phyloP scores from a whole-genome alignment of 176 grass and related monocot genomes.

The Ampelocalamus luodianensis region DNA sequence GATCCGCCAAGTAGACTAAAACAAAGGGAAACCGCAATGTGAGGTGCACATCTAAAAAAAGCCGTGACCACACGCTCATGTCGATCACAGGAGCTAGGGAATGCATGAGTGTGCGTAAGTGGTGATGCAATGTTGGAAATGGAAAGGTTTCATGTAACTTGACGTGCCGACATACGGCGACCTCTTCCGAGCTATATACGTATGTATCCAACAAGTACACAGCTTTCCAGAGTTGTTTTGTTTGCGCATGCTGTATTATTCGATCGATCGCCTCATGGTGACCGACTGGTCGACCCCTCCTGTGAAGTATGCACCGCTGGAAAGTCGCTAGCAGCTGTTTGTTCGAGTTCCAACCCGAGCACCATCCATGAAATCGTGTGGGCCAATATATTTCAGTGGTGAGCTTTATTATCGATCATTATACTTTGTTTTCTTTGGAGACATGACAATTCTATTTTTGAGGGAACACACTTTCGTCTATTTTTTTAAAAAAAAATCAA shows the following conservation, averaged over 20 bases:
- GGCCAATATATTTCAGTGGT: not conserved
- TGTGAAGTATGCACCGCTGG: not conserved
- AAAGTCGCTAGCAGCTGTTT: not conserved
- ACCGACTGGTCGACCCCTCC: too few relatives aligned
- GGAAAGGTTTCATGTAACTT: not conserved
- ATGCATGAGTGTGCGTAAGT: not conserved
- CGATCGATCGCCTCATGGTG: too few relatives aligned
- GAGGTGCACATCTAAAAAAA: not conserved
- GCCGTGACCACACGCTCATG: too few relatives aligned
- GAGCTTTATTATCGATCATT: not conserved
- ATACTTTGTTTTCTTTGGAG: too few relatives aligned
- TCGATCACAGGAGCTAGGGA: not conserved
- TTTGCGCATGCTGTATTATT: not conserved
- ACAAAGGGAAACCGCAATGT: too few relatives aligned
- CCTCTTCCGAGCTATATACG: not conserved
- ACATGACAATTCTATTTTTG: too few relatives aligned
- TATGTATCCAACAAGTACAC: not conserved
- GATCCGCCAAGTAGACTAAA: too few relatives aligned
- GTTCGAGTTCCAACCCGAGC: not conserved
- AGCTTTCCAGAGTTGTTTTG: not conserved
- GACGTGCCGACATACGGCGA: not conserved
- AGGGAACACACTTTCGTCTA: too few relatives aligned
- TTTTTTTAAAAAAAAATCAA: too few relatives aligned
- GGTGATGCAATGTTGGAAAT: conserved; percentile 26
- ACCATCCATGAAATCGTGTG: not conserved